Conservation (phyloP, 257 asterid genomes). For the Rehmannia glutinosa region DNA sequence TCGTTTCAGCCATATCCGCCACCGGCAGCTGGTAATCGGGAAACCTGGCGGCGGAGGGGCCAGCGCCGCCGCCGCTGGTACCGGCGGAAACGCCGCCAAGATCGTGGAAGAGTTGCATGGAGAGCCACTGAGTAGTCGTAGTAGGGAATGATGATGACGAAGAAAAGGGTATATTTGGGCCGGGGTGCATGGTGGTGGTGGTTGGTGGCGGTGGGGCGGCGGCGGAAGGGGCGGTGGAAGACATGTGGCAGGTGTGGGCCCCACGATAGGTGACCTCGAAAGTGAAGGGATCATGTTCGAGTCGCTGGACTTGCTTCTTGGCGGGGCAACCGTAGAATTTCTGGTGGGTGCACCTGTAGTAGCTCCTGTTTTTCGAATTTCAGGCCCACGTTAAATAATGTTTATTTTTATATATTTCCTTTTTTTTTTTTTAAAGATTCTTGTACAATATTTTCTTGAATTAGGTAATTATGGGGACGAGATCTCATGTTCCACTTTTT, state of each 20-base stretch:
- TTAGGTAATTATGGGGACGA: too few species aligned
- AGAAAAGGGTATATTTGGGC: constrained; percentile 2
- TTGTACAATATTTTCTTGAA: too few species aligned
- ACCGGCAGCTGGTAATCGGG: constrained; percentile 45
- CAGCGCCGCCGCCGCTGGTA: constrained; percentile 20
- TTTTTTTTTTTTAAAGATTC: too few species aligned
- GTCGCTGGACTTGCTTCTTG: constrained; percentile 80
- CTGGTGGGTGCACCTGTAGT: constrained; percentile 84
- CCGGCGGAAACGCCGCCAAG: not conserved
- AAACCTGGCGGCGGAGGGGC: constrained; percentile 24
- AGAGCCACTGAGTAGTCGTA: constrained; percentile 42
- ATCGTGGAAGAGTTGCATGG: constrained; percentile 48
- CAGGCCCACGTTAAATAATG: too few species aligned
- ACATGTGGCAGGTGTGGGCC: constrained; percentile 63
- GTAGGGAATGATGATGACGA: constrained; percentile 20
- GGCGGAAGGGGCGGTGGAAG: constrained; percentile 61
- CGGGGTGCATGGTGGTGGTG: constrained; percentile 9
- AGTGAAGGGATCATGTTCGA: constrained; percentile 53
- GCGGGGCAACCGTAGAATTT: constrained; percentile 67
- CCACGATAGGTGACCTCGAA: constrained; percentile 66
- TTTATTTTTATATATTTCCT: too few species aligned
- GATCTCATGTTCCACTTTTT: too few species aligned
- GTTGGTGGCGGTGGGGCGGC: constrained; percentile 35
- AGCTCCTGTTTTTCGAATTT: constrained; percentile 60
- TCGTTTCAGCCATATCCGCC: constrained; percentile 76